phyloP scores from a whole-genome alignment of 257 asterid species.

The Echium plantagineum region DNA sequence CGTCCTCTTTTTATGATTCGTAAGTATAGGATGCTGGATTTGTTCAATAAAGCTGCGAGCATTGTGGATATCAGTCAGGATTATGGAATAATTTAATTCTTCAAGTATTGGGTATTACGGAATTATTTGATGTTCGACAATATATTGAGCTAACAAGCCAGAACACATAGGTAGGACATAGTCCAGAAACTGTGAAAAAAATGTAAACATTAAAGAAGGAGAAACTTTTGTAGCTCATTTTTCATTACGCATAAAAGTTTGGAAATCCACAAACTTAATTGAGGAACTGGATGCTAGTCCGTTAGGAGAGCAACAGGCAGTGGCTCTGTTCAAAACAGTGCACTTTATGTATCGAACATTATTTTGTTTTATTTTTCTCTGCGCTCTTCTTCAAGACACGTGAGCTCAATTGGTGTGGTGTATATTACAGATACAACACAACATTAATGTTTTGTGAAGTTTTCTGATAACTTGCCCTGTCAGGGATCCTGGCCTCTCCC shows the following conservation, averaged over 20 bases:
- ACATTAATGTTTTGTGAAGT: conserved; percentile 10
- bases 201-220: background rate
- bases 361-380: background rate
- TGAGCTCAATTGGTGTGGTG: conserved; percentile 1
- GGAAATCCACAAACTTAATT: no score
- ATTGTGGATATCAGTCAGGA: no score
- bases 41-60: no score
- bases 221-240: background rate
- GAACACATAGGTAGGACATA: background rate
- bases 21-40: no score
- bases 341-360: no score
- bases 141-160: background rate
- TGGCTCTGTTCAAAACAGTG: no score
- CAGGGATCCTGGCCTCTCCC: conserved; percentile 85
- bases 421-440: background rate
- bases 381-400: background rate
- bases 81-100: no score
- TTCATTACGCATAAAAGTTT: no score
- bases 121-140: background rate
- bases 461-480: conserved; percentile 96
- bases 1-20: no score
- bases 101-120: background rate
- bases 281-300: no score
- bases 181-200: background rate
- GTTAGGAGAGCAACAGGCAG: no score